A percentile compares a stretch with the other conserved stretches of the same genome.
phyloP scores from a whole-genome alignment of 2,329 filamentous ascomycete genomes.

The Berkeleyomyces rouxiae region DNA sequence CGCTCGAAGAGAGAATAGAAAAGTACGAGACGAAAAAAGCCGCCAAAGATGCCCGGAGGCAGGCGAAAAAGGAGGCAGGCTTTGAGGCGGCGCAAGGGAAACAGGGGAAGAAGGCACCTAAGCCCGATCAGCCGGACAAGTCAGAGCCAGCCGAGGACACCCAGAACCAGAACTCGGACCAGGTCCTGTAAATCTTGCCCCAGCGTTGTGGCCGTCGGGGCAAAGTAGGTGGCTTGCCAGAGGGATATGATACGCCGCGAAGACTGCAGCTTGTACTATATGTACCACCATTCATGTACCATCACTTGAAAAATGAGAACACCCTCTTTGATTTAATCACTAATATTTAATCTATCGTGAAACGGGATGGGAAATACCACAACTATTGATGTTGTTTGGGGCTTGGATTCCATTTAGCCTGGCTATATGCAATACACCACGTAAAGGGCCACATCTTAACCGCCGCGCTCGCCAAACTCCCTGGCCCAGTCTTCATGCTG shows the following conservation, averaged over 20 bases:
- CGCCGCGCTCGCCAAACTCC: constrained; percentile 84
- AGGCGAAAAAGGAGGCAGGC: constrained; percentile 20
- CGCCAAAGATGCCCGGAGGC: constrained; percentile 38
- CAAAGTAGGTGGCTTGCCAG: neutral
- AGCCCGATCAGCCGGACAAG: neutral
- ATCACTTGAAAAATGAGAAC: neutral
- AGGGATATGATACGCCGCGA: neutral
- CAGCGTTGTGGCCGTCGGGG: neutral
- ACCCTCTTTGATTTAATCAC: neutral
- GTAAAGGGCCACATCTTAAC: constrained; percentile 27
- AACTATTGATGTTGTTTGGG: neutral
- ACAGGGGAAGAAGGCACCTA: constrained; percentile 5
- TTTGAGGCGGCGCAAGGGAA: constrained; percentile 10
- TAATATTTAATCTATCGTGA: neutral
- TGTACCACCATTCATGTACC: constrained; percentile 11
- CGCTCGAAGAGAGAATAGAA: constrained; percentile 41
- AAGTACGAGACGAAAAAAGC: constrained; percentile 37
- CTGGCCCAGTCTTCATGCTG: constrained; percentile 88
- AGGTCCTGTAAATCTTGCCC: neutral
- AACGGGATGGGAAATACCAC: neutral
- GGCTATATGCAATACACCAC: neutral
- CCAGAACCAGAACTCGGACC: neutral
- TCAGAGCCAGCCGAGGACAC: neutral
- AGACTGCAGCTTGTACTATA: constrained; percentile 9
- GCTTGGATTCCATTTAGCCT: neutral